phyloP scores from a whole-genome alignment of 306 rosid species.

The Leucaena leucocephala region DNA sequence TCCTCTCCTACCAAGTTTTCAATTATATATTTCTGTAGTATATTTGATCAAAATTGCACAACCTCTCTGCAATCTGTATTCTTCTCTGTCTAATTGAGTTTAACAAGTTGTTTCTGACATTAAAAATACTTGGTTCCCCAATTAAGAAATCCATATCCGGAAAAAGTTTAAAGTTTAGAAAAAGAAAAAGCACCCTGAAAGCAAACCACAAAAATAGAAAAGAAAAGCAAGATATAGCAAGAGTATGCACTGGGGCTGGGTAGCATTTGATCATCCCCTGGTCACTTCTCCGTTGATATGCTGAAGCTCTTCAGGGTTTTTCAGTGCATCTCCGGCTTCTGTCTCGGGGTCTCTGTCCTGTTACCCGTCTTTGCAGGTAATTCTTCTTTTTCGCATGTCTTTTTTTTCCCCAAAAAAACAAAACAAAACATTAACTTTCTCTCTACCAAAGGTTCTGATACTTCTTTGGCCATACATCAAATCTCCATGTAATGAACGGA shows the following conservation, averaged over 20 bases:
- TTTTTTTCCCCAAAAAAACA: no score
- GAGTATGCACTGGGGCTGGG: constrained; percentile 18
- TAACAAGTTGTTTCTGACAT: not conserved
- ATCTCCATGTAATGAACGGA: not conserved
- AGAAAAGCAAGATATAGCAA: not conserved
- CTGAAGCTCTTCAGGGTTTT: constrained; percentile 52
- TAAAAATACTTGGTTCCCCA: constrained; percentile 21
- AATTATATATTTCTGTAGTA: no score
- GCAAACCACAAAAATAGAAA: not conserved
- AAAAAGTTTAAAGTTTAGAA: constrained; percentile 32
- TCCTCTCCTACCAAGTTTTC: not conserved
- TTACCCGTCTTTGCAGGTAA: constrained; percentile 38
- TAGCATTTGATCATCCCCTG: constrained; percentile 14
- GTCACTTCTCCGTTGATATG: constrained; percentile 37
- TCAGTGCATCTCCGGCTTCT: constrained; percentile 37
- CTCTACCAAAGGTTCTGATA: not conserved
- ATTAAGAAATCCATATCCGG: constrained; percentile 27
- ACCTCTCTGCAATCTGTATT: not conserved
- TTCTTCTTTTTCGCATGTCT: not conserved
- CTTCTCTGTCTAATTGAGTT: not conserved
- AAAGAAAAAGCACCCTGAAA: constrained; percentile 32
- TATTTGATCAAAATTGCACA: not conserved
- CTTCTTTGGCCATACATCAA: not conserved
- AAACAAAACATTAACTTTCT: not conserved
- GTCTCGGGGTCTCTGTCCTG: constrained; percentile 36